A percentile compares a stretch with the other conserved stretches of the same genome.
Evolutionary conservation across 73 alveolate genomes (phyloP).

Genomic region (Paramecium biaurelia): DNA sequence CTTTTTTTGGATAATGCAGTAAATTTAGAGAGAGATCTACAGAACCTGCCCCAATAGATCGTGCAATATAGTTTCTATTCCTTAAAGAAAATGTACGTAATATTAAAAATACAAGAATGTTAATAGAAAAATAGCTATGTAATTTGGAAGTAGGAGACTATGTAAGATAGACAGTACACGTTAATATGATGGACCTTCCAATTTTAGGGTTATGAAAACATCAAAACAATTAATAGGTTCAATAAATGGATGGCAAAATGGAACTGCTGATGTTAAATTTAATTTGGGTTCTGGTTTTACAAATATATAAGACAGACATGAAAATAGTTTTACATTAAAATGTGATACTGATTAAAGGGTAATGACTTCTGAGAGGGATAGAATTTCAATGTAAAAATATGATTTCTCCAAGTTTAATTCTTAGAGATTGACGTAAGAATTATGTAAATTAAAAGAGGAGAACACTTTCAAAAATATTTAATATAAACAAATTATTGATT

Average conservation of each 20-base stretch:
- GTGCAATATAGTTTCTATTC: background rate
- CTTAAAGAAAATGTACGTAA: background rate
- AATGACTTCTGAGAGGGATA: background rate
- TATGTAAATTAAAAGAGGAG: constrained; percentile 5
- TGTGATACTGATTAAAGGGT: background rate
- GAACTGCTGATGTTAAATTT: background rate
- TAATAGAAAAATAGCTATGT: background rate
- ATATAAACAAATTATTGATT: background rate
- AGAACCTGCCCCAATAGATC: constrained; percentile 16
- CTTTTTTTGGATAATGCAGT: constrained; percentile 1
- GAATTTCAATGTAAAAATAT: background rate
- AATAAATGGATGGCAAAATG: constrained; percentile 12
- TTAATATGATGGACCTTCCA: constrained; percentile 1
- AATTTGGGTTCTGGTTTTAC: background rate
- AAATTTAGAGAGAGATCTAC: background rate
- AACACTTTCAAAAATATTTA: background rate
- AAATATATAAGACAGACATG: background rate
- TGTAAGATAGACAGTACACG: background rate
- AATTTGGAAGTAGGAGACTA: background rate
- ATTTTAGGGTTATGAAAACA: background rate
- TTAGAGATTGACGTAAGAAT: constrained; percentile 1
- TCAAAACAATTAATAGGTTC: background rate
- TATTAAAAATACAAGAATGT: background rate
- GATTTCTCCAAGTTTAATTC: background rate
- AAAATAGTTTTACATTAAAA: background rate